Evolutionary conservation across 768 basidiomycete genomes (phyloP).

Genomic region (Phlebiopsis flavidoalba): DNA sequence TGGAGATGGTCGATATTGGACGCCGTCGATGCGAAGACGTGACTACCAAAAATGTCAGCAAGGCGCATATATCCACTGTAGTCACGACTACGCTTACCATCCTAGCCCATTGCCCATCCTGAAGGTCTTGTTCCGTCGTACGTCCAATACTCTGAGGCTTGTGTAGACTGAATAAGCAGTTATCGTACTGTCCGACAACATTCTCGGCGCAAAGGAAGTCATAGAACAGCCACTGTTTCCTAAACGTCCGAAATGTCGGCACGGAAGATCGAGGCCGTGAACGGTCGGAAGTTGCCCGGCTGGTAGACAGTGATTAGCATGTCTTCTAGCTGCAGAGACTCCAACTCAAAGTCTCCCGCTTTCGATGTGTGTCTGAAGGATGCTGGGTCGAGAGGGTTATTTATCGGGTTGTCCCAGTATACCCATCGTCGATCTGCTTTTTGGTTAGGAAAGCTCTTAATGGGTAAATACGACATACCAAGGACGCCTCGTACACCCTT

Average conservation of each 20-base stretch:
- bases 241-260: conserved; percentile 78
- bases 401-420: conserved; percentile 69
- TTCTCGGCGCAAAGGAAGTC: conserved; percentile 89
- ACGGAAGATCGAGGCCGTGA: conserved; percentile 88
- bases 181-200: conserved; percentile 96
- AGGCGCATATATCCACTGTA: not conserved
- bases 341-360: conserved; percentile 88
- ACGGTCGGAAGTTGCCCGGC: conserved; percentile 88
- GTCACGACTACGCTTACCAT: conserved; percentile 56
- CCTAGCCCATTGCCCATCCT: conserved; percentile 79
- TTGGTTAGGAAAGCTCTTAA: not conserved
- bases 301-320: conserved; percentile 93
- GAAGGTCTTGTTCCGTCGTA: conserved; percentile 79
- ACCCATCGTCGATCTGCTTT: conserved; percentile 79
- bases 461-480: conserved; percentile 45
- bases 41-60: conserved; percentile 44
- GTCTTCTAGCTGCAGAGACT: conserved; percentile 87
- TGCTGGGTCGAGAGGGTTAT: conserved; percentile 76
- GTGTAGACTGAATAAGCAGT: conserved; percentile 94
- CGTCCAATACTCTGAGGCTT: conserved; percentile 93
- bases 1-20: conserved; percentile 95
- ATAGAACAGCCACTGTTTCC: conserved; percentile 95
- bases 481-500: conserved; percentile 92
- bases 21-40: conserved; percentile 93
- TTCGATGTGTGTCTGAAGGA: conserved; percentile 68